Base-by-base conservation (phyloP, 306 rosid species). In the Trichosanthes truncata region DNA sequence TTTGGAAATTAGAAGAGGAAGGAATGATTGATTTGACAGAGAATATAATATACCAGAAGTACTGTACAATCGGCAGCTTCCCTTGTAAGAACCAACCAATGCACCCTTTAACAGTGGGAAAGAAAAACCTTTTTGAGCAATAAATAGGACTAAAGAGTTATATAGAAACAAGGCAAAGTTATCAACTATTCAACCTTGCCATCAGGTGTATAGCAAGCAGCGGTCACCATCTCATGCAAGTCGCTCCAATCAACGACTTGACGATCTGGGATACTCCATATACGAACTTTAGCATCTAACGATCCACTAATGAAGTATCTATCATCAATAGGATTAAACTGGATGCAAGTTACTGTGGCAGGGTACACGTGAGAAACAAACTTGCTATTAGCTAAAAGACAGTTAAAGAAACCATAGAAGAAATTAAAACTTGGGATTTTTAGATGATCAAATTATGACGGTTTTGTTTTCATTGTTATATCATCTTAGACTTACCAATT, bases 121-220 rank as follows among this genome's bases (percentile, higher is more conserved):
- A 52, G 15, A 66, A 13, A 29, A 38, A 21, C 9, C 46, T 29
- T 80, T 36, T 65, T 79, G 45, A 80, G 81, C 51, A 69, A 77
- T 60, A 76, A 78, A 82, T 85, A 79, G 62, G 81, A 75, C 71
- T 41, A 77, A 77, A 76, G 81, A 82, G 84, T 23, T 68, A n/a
- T 41, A 66, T 25, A 67, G 56, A 59, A 59, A 60, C 38, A 82
- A 51, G 84, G 80, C 76, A 31, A 56, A 67, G 72, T 75, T 76
- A 45, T 71, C 41, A 46, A 59, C 73, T 86, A 49, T 51, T 91
- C 90, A 87, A 96, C 99, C 99, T 96, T 97, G 77, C 99, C 99
- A 89, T 96, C 99, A 46, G 99, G 97, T 15, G 99, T 93, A 82
- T 93, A 96, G 88, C 99, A 93, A 81, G 99, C 98, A 76, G 99